Evolutionary conservation across 148 eudicot genomes (phyloP), one percentile per base, ranked within the genome.

Genomic region (Arbutus unedo): DNA sequence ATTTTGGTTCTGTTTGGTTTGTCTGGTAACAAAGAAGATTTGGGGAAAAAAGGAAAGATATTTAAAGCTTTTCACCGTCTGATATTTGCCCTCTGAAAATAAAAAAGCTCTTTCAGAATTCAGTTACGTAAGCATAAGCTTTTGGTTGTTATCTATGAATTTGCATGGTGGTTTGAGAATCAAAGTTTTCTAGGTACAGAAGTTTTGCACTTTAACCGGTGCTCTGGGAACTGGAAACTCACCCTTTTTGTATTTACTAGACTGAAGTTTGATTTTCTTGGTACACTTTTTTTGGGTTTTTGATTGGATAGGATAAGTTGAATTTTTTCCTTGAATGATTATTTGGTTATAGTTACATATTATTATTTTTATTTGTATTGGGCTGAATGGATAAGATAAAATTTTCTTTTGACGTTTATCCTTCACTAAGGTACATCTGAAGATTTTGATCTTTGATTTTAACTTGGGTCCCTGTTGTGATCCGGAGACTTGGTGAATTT

Each of bases 381-480:
- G 48, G 76, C 45, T 72, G 50, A 2, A 51, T 53, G 5, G 62
- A 51, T 76, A 19, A 16, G 79, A 54, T 54, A 44, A 15, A 13
- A 53, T 15, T 55, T 23, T 77, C 21, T 15, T 77, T 55, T 15
- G 48, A 25, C 25, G 78, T 76, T 75, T 76, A 76, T 13, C 6
- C 53, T 74, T 76, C 43, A 15, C 23, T n/a, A 31, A 54, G 16
- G 45, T 45, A 2, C 13, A 4, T 4, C 3, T 8, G 10, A 16
- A 56, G 3, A 38, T 53, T 53, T 54, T 43, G 21, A 76, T 54
- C 62, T 76, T 47, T 53, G 45, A 50, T 51, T 23, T 50, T 10
- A 76, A 76, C 23, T 38, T 38, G 64, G 49, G 13, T 77, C 41
- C 25, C 49, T 38, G 44, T 77, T 54, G 48, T 77, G 80, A 55